These are phyloP conservation scores for Quercus gilva DNA, from an alignment of 306 rosid species.

Conservation along the genomic window DNA sequence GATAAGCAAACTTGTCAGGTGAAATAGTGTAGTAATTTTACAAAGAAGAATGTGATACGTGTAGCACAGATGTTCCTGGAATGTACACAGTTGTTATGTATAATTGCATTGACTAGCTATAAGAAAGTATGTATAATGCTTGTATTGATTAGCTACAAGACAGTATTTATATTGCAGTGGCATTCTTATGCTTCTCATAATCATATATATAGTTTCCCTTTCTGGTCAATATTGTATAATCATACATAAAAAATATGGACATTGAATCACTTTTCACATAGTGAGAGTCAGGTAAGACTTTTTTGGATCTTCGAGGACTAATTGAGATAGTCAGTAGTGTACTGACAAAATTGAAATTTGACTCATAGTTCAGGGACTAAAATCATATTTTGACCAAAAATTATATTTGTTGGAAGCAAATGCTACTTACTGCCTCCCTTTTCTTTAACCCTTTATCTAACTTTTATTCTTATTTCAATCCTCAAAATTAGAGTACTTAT, in stretches of 20 bases:
- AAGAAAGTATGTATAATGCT: not conserved
- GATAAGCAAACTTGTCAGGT: not conserved
- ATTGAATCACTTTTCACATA: not conserved
- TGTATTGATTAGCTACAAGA: not conserved
- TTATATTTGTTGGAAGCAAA: conserved; percentile 1
- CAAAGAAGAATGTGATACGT: not conserved
- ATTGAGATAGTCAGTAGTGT: too few species aligned
- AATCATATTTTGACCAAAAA: not conserved
- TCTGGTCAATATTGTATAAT: not conserved
- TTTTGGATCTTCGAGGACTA: too few species aligned
- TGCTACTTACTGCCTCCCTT: conserved; percentile 2
- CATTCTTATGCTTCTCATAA: not conserved
- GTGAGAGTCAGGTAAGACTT: too few species aligned
- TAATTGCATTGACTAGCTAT: not conserved
- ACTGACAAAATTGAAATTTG: too few species aligned
- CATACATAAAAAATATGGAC: not conserved
- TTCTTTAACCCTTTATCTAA: not conserved
- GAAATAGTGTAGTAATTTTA: not conserved
- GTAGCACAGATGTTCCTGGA: not conserved
- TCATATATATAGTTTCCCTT: not conserved
- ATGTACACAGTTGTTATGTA: not conserved
- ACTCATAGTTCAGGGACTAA: too few species aligned
- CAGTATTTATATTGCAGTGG: not conserved
- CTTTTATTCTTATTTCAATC: conserved; percentile 9
- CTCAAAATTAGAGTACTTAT: conserved; percentile 62